Conservation (phyloP, 495 filamentous ascomycete genomes). For the Penicillium robsamsonii region DNA sequence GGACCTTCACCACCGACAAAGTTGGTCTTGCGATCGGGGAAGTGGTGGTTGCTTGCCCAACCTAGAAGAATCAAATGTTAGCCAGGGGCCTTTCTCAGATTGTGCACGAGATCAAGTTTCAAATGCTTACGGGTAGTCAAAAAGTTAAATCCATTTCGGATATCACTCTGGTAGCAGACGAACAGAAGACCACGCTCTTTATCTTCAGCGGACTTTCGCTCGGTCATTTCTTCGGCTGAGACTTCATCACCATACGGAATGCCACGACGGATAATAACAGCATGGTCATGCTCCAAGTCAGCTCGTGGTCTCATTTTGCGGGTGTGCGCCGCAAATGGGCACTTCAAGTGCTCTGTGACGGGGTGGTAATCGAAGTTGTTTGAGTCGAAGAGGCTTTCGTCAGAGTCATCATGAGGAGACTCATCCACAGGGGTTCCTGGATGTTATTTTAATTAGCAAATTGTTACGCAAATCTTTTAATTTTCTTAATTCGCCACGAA, state of each 20-base stretch:
- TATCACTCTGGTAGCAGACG: slow-evolving; percentile 25
- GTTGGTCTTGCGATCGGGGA: slow-evolving; percentile 14
- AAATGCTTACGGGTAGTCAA: slow-evolving; percentile 21
- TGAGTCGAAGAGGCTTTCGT: slow-evolving; percentile 15
- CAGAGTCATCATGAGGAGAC: slow-evolving; percentile 26
- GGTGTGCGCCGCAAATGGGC: slow-evolving; percentile 37
- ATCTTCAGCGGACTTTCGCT: not conserved
- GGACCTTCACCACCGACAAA: slow-evolving; percentile 13
- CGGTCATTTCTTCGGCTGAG: slow-evolving; percentile 9
- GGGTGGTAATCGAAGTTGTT: slow-evolving; percentile 35
- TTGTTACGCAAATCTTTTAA: not conserved
- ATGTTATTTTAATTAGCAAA: not conserved
- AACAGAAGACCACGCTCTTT: slow-evolving; percentile 23
- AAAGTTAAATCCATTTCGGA: slow-evolving; percentile 28
- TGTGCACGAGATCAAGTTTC: not conserved
- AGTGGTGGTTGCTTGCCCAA: slow-evolving; percentile 27
- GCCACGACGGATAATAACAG: slow-evolving; percentile 31
- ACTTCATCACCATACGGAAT: slow-evolving; percentile 29
- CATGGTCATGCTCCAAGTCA: slow-evolving; percentile 20
- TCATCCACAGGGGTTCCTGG: slow-evolving; percentile 15
- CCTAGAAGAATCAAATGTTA: slow-evolving; percentile 9
- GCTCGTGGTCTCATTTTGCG: slow-evolving; percentile 36
- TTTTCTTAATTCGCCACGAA: slow-evolving; percentile 7
- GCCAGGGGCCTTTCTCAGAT: not conserved
- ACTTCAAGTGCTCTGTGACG: slow-evolving; percentile 15